A percentile compares a stretch with the other conserved stretches of the same genome.
These are phyloP conservation scores for Lindgomyces ingoldianus DNA, from an alignment of 495 filamentous ascomycete genomes.

Conservation along the genomic window DNA sequence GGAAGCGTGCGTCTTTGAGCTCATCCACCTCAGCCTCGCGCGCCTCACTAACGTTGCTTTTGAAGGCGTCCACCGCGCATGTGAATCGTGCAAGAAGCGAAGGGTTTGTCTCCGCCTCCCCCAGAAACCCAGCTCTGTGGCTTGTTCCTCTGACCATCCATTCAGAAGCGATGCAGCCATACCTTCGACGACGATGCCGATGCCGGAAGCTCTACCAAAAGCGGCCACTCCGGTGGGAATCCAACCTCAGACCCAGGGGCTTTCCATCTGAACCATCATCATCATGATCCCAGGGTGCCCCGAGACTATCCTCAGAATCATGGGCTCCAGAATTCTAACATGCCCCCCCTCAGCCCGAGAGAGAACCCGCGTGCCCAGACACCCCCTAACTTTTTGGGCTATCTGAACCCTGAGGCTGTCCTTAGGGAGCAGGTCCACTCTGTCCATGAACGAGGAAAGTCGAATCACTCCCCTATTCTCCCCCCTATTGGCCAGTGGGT, in stretches of 20 bases:
- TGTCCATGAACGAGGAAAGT: slow-evolving; percentile 21
- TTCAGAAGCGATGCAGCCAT: slow-evolving; percentile 41
- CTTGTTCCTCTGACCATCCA: slow-evolving; percentile 21
- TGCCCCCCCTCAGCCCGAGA: slow-evolving; percentile 23
- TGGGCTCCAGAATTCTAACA: slow-evolving; percentile 10
- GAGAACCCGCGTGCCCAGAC: slow-evolving; percentile 27
- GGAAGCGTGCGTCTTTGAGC: slow-evolving; percentile 37
- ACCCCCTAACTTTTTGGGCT: slow-evolving; percentile 39
- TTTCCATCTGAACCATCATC: slow-evolving; percentile 6
- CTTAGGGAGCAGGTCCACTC: slow-evolving; percentile 34
- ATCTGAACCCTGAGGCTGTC: slow-evolving; percentile 41
- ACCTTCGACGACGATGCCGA: slow-evolving; percentile 38
- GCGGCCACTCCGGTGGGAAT: slow-evolving; percentile 14
- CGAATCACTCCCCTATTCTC: slow-evolving; percentile 13
- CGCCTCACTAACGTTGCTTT: slow-evolving; percentile 4
- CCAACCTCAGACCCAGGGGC: slow-evolving; percentile 20
- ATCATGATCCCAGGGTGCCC: slow-evolving; percentile 18
- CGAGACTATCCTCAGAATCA: not conserved
- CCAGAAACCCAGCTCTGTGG: slow-evolving; percentile 1
- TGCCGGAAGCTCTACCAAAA: slow-evolving; percentile 37
- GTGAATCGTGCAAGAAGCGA: slow-evolving; percentile 41
- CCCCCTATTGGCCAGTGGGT: slow-evolving; percentile 36
- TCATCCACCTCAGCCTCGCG: not conserved
- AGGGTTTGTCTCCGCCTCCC: slow-evolving; percentile 30
- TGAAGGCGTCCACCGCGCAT: slow-evolving; percentile 37